phyloP scores from a whole-genome alignment of 352 stramenopile genomes.

The Globisporangium cylindrosporum region DNA sequence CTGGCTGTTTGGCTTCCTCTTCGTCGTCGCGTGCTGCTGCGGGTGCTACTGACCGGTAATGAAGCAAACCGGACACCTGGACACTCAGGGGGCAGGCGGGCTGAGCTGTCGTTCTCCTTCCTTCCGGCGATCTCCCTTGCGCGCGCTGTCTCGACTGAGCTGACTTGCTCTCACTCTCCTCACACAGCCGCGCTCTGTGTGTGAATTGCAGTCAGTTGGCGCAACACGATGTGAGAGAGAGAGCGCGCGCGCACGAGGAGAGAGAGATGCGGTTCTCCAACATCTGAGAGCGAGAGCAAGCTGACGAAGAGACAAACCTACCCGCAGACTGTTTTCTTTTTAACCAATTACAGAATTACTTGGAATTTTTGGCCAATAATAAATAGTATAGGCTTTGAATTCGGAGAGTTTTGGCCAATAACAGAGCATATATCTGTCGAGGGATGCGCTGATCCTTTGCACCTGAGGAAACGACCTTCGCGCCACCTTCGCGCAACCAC shows the following conservation, averaged over 20 bases:
- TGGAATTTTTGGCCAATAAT: too few species aligned
- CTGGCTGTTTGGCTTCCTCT: neutral
- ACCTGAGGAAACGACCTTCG: neutral
- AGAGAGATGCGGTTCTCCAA: neutral
- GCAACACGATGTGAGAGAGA: neutral
- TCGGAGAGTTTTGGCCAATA: too few species aligned
- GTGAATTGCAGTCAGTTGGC: neutral
- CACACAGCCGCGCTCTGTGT: neutral
- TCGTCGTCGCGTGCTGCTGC: neutral
- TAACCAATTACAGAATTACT: too few species aligned
- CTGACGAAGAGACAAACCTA: too few species aligned
- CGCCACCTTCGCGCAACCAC: slow-evolving; percentile 3
- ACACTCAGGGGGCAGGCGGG: too few species aligned
- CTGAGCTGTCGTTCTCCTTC: neutral
- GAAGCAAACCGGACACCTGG: neutral
- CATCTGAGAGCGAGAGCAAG: too few species aligned
- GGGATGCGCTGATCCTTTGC: too few species aligned
- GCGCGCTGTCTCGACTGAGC: neutral
- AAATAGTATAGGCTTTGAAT: too few species aligned
- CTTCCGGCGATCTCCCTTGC: neutral
- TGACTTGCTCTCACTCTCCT: neutral
- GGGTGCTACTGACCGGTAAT: neutral
- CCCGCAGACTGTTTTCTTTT: too few species aligned
- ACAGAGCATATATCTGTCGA: too few species aligned
- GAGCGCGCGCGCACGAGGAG: neutral